These are phyloP conservation scores for Paecilomyces niveus DNA, from an alignment of 2,329 filamentous ascomycete species.

Conservation along the genomic window DNA sequence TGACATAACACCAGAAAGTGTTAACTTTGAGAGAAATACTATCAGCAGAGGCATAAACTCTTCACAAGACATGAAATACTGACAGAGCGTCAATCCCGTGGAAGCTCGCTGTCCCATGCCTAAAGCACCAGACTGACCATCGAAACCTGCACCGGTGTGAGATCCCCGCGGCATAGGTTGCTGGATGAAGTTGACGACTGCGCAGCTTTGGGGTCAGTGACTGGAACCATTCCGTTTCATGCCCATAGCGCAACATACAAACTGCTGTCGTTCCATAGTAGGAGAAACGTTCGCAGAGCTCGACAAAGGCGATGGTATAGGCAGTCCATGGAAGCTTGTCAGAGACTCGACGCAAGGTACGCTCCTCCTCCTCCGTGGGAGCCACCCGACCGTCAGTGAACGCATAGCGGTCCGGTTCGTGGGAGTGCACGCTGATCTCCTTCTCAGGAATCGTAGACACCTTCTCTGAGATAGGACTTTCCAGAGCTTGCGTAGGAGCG, in stretches of 20 bases:
- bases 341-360: conserved; percentile 45
- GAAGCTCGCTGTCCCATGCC: conserved; percentile 39
- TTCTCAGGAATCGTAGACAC: not conserved
- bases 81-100: conserved; percentile 47
- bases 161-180: conserved; percentile 18
- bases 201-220: not conserved
- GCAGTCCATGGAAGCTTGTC: conserved; percentile 50
- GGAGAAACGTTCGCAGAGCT: conserved; percentile 53
- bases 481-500: not conserved
- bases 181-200: conserved; percentile 49
- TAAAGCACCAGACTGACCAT: conserved; percentile 32
- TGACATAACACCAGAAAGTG: conserved; percentile 57
- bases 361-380: conserved; percentile 47
- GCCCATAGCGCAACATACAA: conserved; percentile 21
- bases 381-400: not conserved
- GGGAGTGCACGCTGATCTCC: not conserved
- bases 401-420: not conserved
- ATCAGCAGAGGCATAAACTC: not conserved
- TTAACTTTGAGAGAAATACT: conserved; percentile 35
- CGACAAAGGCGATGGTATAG: conserved; percentile 51
- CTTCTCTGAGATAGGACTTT: not conserved
- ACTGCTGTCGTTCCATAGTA: conserved; percentile 46
- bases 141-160: conserved; percentile 20
- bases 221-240: not conserved
- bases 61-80: conserved; percentile 46